Evolutionary conservation across 2,329 filamentous ascomycete genomes (phyloP).

Genomic region (Xylaria sp.): DNA sequence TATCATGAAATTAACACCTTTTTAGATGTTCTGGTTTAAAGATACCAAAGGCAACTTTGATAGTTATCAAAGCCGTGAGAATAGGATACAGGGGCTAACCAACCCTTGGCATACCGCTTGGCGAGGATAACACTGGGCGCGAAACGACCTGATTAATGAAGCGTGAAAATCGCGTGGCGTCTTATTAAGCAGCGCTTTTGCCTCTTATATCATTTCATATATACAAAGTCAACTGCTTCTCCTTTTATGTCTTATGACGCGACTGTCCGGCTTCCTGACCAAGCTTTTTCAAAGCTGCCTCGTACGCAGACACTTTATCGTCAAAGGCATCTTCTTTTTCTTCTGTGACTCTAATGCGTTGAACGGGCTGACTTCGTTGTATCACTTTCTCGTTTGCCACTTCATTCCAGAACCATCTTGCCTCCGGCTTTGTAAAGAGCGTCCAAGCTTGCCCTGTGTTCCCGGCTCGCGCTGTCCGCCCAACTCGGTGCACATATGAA

Average conservation of each 20-base stretch:
- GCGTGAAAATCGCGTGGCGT: background rate
- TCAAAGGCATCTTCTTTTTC: slow-evolving; percentile 59
- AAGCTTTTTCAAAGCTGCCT: slow-evolving; percentile 69
- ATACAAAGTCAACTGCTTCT: slow-evolving; percentile 69
- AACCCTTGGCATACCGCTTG: background rate
- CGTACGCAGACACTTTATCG: slow-evolving; percentile 60
- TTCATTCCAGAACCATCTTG: slow-evolving; percentile 90
- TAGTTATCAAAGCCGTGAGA: background rate
- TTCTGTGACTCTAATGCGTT: slow-evolving; percentile 58
- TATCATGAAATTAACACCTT: background rate
- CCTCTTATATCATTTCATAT: slow-evolving; percentile 3
- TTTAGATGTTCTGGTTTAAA: background rate
- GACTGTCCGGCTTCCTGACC: slow-evolving; percentile 67
- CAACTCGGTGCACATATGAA: slow-evolving; percentile 91
- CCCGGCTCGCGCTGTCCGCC: slow-evolving; percentile 87
- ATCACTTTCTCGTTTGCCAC: slow-evolving; percentile 66
- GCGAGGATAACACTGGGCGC: background rate
- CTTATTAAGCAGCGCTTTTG: background rate
- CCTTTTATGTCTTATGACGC: slow-evolving; percentile 22
- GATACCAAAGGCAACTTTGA: background rate
- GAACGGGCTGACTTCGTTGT: slow-evolving; percentile 58
- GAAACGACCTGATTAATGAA: background rate
- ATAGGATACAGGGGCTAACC: no score
- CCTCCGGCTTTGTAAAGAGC: slow-evolving; percentile 83
- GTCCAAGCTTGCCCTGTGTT: slow-evolving; percentile 85